Conservation (phyloP, 2,329 filamentous ascomycete species). For the Drechslerella coelobrocha region DNA sequence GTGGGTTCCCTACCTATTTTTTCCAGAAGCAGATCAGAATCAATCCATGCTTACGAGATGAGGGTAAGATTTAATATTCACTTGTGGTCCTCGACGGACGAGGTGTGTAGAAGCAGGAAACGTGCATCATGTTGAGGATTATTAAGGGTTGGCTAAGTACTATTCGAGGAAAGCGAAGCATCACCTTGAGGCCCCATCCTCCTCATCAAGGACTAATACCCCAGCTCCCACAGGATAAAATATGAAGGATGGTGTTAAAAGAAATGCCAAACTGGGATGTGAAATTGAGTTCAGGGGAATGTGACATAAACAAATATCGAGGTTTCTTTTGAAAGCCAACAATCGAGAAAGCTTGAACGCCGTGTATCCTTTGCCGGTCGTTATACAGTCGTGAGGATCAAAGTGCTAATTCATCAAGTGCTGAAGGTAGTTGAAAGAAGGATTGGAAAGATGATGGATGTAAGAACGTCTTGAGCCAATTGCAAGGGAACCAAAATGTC, state of each 20-base stretch:
- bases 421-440: constrained; percentile 26
- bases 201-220: constrained; percentile 47
- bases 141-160: constrained; percentile 51
- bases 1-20: constrained; percentile 46
- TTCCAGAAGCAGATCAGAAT: constrained; percentile 48
- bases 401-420: constrained; percentile 48
- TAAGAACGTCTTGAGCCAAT: constrained; percentile 42
- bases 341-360: constrained; percentile 29
- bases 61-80: constrained; percentile 37
- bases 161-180: constrained; percentile 45
- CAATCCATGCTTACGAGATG: constrained; percentile 35
- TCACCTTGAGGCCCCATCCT: constrained; percentile 27
- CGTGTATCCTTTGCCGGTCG: constrained; percentile 47
- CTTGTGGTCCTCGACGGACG: constrained; percentile 9
- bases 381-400: constrained; percentile 47
- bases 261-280: constrained; percentile 3
- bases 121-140: constrained; percentile 41
- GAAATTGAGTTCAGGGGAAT: constrained; percentile 4
- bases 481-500: constrained; percentile 50
- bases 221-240: constrained; percentile 21
- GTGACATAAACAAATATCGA: constrained; percentile 11
- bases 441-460: constrained; percentile 26
- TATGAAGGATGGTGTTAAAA: constrained; percentile 14
- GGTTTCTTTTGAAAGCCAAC: constrained; percentile 15
- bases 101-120: constrained; percentile 28